A percentile compares a stretch with the other conserved stretches of the same genome.
These are phyloP conservation scores for Starmerella ratchasimensis DNA, from an alignment of 805 yeast species.

Conservation along the genomic window DNA sequence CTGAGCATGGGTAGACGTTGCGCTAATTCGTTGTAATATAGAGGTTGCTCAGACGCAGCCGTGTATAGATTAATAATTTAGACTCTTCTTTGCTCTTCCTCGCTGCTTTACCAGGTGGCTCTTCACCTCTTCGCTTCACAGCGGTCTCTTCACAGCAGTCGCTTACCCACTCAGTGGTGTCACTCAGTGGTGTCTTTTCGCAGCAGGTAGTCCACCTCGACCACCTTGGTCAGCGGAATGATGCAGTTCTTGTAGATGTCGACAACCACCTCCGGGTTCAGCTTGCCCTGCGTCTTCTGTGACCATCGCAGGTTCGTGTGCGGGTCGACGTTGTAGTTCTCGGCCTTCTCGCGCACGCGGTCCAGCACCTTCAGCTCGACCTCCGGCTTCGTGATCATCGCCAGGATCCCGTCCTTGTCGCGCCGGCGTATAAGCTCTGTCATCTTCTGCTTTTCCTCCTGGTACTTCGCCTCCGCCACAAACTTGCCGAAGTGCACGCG, in stretches of 20 bases:
- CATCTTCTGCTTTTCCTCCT: constrained; percentile 48
- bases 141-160: too few relatives aligned
- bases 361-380: constrained; percentile 76
- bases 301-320: constrained; percentile 43
- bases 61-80: too few relatives aligned
- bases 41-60: too few relatives aligned
- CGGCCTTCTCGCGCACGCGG: constrained; percentile 67
- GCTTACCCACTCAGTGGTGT: too few relatives aligned
- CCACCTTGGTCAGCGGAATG: constrained; percentile 88
- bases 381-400: constrained; percentile 69
- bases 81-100: too few relatives aligned
- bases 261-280: constrained; percentile 71
- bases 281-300: constrained; percentile 52
- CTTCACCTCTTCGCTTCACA: too few relatives aligned
- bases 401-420: constrained; percentile 62
- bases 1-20: too few relatives aligned
- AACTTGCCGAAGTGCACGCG: constrained; percentile 94
- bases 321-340: constrained; percentile 81
- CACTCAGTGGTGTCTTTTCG: background rate
- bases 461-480: constrained; percentile 92
- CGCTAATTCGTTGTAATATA: too few relatives aligned
- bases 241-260: constrained; percentile 73
- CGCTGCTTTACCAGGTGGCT: too few relatives aligned
- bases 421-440: constrained; percentile 47
- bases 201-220: constrained; percentile 81